Base-by-base conservation (phyloP, 2,329 filamentous ascomycete genomes). In the Aspergillus fijiensis region DNA sequence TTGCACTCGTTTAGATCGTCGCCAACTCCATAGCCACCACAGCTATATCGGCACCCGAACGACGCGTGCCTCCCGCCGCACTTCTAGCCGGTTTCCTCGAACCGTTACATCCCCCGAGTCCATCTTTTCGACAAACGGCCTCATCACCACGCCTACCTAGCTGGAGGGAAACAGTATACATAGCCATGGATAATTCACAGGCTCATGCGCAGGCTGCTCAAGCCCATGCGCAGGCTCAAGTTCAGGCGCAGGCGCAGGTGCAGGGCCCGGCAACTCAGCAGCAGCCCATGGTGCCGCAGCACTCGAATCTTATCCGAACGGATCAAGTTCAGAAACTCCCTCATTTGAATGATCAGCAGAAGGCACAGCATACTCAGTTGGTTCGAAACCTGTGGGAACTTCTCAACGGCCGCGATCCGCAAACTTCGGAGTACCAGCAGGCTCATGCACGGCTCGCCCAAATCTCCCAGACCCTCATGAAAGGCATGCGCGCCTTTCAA, bases 341-440 rank as follows among this genome's bases (percentile, higher is more conserved):
- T 5, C 77, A 81, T 70, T 75, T 87, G 31, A 81, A 74, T 61
- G 81, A 84, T 9, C 74, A 81, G 52, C 80, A 84, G 66, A 87
- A 86, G 73, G 72, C 78, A 49, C 80, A 84, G 64, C 85, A 86
- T 67, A 82, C 81, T 59, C 74, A 79, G 52, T 76, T 82, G 21
- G 80, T 87, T 62, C 77, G 79, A 59, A 80, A 77, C 61, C 77
- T 85, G 53, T 87, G 84, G 84, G 78, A 80, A 31, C 72, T 79
- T 33, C 75, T 84, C 54, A 80, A 84, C 60, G 78, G 69, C 48
- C 78, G 79, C 47, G 77, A 82, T 12, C 73, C 76, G 35, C 80
- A 81, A 56, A 82, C 77, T 55, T 69, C 76, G 1, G 80, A 84
- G 60, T 81, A 84, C 65, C 77, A 78, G 58, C 74, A 75, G 48